These are phyloP conservation scores for Cryptosporidium viatorum DNA, from an alignment of 169 alveolate genomes.

Conservation along the genomic window DNA sequence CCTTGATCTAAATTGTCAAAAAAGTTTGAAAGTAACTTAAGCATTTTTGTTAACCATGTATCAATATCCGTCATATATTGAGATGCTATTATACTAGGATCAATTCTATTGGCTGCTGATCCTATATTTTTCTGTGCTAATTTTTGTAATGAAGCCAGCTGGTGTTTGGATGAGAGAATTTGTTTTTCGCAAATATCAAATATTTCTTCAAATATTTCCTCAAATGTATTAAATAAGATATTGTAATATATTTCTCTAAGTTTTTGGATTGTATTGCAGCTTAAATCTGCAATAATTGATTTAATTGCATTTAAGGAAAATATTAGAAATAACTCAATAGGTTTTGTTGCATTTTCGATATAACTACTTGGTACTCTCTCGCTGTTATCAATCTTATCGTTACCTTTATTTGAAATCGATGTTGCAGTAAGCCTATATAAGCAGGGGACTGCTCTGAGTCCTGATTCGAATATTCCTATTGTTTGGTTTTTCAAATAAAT, in stretches of 20 bases:
- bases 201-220: neutral
- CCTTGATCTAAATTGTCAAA: neutral
- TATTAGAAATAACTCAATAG: conserved; percentile 25
- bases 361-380: conserved; percentile 48
- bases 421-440: conserved; percentile 50
- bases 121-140: conserved; percentile 21
- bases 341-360: conserved; percentile 58
- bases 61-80: conserved; percentile 38
- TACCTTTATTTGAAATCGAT: neutral
- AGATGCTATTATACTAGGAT: conserved; percentile 14
- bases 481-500: conserved; percentile 40
- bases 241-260: neutral
- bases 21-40: conserved; percentile 9
- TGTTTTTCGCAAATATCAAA: conserved; percentile 53
- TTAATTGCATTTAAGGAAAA: conserved; percentile 63
- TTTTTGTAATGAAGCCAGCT: conserved; percentile 49
- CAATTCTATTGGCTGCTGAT: conserved; percentile 53
- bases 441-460: conserved; percentile 65
- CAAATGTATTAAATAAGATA: neutral
- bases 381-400: neutral
- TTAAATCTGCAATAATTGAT: conserved; percentile 17
- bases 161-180: conserved; percentile 46
- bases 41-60: conserved; percentile 19
- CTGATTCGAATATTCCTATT: conserved; percentile 21
- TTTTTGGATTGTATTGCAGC: neutral